Evolutionary conservation across 192 early-diverging fungal species (phyloP).

Genomic region (Helicostylum pulchrum): DNA sequence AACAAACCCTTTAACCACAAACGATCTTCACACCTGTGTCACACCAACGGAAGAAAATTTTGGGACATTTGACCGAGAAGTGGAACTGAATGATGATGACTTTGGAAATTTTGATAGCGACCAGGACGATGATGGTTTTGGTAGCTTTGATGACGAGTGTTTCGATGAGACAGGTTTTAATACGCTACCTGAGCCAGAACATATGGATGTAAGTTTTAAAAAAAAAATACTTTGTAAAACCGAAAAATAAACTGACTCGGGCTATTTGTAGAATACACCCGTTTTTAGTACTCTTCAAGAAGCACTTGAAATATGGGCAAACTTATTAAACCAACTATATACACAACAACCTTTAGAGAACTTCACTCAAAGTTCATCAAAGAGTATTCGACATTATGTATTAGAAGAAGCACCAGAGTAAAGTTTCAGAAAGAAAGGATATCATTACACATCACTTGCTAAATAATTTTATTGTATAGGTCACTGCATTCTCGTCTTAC

Average conservation of each 20-base stretch:
- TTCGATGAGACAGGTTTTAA: not conserved
- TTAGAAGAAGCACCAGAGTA: constrained; percentile 7
- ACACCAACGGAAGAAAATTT: too few species aligned
- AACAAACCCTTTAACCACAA: too few species aligned
- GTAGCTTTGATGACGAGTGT: not conserved
- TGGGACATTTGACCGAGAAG: not conserved
- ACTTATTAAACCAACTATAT: not conserved
- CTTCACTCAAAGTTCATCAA: not conserved
- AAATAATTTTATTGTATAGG: not conserved
- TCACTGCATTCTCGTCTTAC: not conserved
- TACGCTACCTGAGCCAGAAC: not conserved
- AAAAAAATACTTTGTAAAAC: not conserved
- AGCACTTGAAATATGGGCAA: not conserved
- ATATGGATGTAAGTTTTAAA: not conserved
- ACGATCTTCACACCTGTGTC: too few species aligned
- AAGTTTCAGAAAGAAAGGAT: not conserved
- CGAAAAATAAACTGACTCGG: too few species aligned
- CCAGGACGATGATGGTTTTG: not conserved
- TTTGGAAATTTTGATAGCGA: not conserved
- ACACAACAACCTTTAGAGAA: not conserved
- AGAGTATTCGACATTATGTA: constrained; percentile 6
- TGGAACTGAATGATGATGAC: not conserved
- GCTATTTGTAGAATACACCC: not conserved
- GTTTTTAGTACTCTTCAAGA: not conserved
- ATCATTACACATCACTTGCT: too few species aligned